A percentile compares a stretch with the other conserved stretches of the same genome.
Conservation (phyloP, 208 protist species). For the Wallacemonas sp. region DNA sequence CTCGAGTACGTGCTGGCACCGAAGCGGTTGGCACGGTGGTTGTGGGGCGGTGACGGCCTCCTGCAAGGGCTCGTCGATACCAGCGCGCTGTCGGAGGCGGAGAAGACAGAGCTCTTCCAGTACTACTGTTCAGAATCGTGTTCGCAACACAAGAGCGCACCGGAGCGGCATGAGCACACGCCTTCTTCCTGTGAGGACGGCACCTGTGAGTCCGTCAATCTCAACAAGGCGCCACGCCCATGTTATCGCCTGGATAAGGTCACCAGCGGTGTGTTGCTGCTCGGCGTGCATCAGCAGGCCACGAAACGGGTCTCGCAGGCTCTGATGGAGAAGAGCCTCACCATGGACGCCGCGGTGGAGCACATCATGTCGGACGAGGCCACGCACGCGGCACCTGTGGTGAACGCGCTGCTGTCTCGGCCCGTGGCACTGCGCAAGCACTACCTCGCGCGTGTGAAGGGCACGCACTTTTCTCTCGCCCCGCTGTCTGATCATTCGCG, state of each 20-base stretch:
- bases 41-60: constrained; percentile 51
- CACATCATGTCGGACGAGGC: neutral
- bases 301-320: constrained; percentile 50
- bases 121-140: constrained; percentile 49
- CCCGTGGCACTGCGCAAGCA: constrained; percentile 32
- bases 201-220: constrained; percentile 24
- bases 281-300: constrained; percentile 53
- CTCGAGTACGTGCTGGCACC: constrained; percentile 89
- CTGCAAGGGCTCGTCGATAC: constrained; percentile 79
- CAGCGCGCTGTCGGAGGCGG: constrained; percentile 28
- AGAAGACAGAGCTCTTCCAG: constrained; percentile 58
- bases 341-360: constrained; percentile 45
- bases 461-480: neutral
- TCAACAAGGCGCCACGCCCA: constrained; percentile 57
- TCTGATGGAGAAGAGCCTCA: constrained; percentile 67
- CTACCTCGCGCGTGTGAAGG: constrained; percentile 32
- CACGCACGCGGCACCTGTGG: neutral
- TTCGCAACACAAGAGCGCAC: neutral
- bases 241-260: constrained; percentile 90
- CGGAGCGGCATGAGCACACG: neutral
- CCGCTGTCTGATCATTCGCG: neutral
- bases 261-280: constrained; percentile 84
- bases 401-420: neutral
- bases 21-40: constrained; percentile 68
- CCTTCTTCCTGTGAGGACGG: neutral